phyloP scores from a whole-genome alignment of 495 filamentous ascomycete genomes.

The Daldinia concentrica region DNA sequence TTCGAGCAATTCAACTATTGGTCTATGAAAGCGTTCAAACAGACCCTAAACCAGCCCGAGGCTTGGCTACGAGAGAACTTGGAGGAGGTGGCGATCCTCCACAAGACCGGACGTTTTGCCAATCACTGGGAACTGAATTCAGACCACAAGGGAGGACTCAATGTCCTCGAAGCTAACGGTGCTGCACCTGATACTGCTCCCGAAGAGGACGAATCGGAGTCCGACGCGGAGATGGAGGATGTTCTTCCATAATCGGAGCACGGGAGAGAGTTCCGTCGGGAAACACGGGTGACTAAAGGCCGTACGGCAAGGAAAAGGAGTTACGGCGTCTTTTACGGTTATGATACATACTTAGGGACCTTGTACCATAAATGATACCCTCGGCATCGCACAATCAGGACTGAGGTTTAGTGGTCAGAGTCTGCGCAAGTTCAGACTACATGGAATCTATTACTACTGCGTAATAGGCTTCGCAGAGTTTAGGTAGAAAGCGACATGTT shows the following conservation, averaged over 20 bases:
- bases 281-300: neutral
- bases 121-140: slow-evolving; percentile 83
- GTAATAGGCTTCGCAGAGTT: neutral
- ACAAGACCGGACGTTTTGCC: slow-evolving; percentile 81
- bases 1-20: slow-evolving; percentile 89
- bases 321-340: slow-evolving; percentile 25
- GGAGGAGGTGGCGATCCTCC: slow-evolving; percentile 80
- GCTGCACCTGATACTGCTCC: slow-evolving; percentile 63
- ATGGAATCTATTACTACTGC: neutral
- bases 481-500: neutral
- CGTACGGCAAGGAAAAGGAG: slow-evolving; percentile 26
- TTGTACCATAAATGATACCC: slow-evolving; percentile 43
- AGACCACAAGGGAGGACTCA: slow-evolving; percentile 67
- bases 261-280: neutral
- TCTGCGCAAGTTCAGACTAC: slow-evolving; percentile 1
- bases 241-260: slow-evolving; percentile 51
- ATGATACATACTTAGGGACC: slow-evolving; percentile 7
- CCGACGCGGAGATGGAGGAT: slow-evolving; percentile 80
- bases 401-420: slow-evolving; percentile 22
- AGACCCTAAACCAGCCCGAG: slow-evolving; percentile 81
- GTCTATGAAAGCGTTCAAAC: slow-evolving; percentile 83
- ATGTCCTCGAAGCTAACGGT: slow-evolving; percentile 55
- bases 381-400: slow-evolving; percentile 31
- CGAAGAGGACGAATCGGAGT: slow-evolving; percentile 69
- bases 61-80: slow-evolving; percentile 87